Evolutionary conservation across 495 filamentous ascomycete genomes (phyloP).

Genomic region (Aeminium ludgeri): DNA sequence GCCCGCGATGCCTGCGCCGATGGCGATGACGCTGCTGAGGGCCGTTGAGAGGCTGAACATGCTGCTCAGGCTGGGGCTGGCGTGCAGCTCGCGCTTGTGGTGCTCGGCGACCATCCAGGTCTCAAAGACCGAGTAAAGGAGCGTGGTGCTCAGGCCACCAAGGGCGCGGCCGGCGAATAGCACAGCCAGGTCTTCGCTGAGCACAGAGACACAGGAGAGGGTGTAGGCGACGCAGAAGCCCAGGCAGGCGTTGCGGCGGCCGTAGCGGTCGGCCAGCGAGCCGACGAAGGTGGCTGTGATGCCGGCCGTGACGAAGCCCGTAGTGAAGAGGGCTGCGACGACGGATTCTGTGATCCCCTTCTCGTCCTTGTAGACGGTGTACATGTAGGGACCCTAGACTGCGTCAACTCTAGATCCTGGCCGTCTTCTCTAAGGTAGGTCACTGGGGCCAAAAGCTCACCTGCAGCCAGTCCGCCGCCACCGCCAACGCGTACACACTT

Average conservation of each 20-base stretch:
- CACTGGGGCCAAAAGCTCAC: too few relatives aligned
- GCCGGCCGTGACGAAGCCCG: slow-evolving; percentile 35
- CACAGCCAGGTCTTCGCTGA: slow-evolving; percentile 22
- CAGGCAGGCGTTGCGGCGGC: slow-evolving; percentile 32
- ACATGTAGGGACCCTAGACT: slow-evolving; percentile 29
- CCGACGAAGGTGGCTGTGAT: slow-evolving; percentile 33
- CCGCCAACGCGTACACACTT: not conserved
- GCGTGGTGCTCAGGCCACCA: slow-evolving; percentile 37
- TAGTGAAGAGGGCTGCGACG: slow-evolving; percentile 34
- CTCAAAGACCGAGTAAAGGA: slow-evolving; percentile 40
- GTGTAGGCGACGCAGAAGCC: slow-evolving; percentile 34
- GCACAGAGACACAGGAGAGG: slow-evolving; percentile 33
- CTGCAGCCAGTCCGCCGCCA: slow-evolving; percentile 13
- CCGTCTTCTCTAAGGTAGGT: slow-evolving; percentile 20
- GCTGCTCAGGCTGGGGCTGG: slow-evolving; percentile 16
- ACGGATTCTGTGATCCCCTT: slow-evolving; percentile 30
- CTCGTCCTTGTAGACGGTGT: slow-evolving; percentile 37
- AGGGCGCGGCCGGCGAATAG: slow-evolving; percentile 34
- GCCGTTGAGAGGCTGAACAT: slow-evolving; percentile 36
- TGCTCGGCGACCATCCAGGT: slow-evolving; percentile 43
- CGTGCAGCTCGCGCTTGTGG: slow-evolving; percentile 16
- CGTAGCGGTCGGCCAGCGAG: slow-evolving; percentile 32
- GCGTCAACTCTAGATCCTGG: not conserved
- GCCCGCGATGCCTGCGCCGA: slow-evolving; percentile 29
- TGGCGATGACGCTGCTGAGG: slow-evolving; percentile 35